Percentiles rank a stretch among this genome's conserved stretches.
phyloP scores from a whole-genome alignment of 1,139 yeast species.

The Debaryomyces robertsiae region DNA sequence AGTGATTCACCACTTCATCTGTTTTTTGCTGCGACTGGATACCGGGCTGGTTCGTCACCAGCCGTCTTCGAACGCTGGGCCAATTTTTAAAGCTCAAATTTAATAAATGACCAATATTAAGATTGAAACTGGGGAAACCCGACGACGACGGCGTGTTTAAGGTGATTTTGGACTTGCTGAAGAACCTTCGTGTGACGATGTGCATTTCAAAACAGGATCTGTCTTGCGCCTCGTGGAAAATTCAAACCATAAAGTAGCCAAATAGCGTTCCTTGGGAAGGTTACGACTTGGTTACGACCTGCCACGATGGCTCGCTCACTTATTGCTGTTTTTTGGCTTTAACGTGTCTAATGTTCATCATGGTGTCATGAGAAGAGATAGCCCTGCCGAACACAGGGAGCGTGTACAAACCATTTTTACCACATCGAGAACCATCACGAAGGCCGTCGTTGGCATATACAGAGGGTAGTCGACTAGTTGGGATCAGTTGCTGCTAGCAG shows the following conservation, averaged over 20 bases:
- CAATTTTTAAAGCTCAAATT: neutral
- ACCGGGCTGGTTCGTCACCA: neutral
- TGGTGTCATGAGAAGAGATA: no score
- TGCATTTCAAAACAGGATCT: slow-evolving; percentile 2
- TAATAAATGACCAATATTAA: neutral
- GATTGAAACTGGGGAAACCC: slow-evolving; percentile 7
- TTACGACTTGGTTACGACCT: no score
- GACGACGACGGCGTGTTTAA: slow-evolving; percentile 4
- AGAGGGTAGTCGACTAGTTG: no score
- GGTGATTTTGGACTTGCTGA: slow-evolving; percentile 2
- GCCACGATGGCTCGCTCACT: no score
- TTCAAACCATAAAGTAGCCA: slow-evolving; percentile 1
- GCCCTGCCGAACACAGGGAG: no score
- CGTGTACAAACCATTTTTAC: no score
- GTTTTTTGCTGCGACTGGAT: neutral
- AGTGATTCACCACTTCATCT: slow-evolving; percentile 15
- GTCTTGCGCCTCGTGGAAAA: neutral
- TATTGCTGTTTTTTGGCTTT: no score
- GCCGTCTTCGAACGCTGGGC: neutral
- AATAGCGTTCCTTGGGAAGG: neutral
- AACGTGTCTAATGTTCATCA: no score
- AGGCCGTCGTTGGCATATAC: no score
- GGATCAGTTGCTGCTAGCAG: no score
- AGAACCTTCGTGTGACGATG: slow-evolving; percentile 5
- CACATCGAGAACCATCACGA: no score